Evolutionary conservation across 306 rosid genomes (phyloP).

Genomic region (Cyamopsis tetragonoloba): DNA sequence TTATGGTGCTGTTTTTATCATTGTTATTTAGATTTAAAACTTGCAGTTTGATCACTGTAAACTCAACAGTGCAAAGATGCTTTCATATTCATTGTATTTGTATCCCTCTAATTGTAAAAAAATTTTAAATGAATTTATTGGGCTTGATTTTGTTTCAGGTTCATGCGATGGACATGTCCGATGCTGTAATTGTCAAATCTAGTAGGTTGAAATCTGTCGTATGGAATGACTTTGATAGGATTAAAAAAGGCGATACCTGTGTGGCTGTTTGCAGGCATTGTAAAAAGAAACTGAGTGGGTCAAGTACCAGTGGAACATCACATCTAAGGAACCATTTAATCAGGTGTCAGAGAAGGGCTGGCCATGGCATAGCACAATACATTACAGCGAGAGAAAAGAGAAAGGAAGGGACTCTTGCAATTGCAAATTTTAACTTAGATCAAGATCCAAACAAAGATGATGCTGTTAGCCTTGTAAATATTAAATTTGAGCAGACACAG

Average conservation of each 20-base stretch:
- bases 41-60: background rate
- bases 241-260: slow-evolving; percentile 86
- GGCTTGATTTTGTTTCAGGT: slow-evolving; percentile 40
- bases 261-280: slow-evolving; percentile 96
- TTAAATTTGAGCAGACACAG: slow-evolving; percentile 84
- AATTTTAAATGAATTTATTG: slow-evolving; percentile 2
- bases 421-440: slow-evolving; percentile 58
- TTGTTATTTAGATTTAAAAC: background rate
- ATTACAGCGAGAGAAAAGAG: slow-evolving; percentile 77
- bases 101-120: background rate
- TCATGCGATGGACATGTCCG: slow-evolving; percentile 84
- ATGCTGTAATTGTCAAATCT: slow-evolving; percentile 81
- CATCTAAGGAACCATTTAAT: slow-evolving; percentile 94
- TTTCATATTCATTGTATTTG: background rate
- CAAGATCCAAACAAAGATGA: slow-evolving; percentile 80
- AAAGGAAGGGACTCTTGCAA: slow-evolving; percentile 66
- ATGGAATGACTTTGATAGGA: slow-evolving; percentile 97
- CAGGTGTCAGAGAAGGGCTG: slow-evolving; percentile 88
- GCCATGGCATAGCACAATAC: slow-evolving; percentile 61
- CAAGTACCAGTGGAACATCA: slow-evolving; percentile 98
- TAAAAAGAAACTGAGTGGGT: slow-evolving; percentile 95
- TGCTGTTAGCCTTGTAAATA: slow-evolving; percentile 66
- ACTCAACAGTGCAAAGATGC: background rate
- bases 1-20: background rate
- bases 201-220: slow-evolving; percentile 92